Base-by-base conservation (phyloP, 1,284 basidiomycete species). In the Meira miltonrushii region DNA sequence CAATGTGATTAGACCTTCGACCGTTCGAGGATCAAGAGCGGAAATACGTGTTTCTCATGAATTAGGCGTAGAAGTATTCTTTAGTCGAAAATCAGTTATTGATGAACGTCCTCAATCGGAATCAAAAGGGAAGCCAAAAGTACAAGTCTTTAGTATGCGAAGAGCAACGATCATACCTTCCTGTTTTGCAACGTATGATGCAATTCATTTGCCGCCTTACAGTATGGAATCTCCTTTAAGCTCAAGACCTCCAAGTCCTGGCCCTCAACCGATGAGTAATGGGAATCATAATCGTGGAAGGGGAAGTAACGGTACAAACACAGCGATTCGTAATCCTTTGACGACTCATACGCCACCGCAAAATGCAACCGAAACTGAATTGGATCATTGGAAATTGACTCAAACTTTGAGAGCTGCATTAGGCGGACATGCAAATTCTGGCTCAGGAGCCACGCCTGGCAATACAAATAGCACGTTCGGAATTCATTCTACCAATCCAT, bases 71-170 rank as follows among this genome's bases (percentile, higher is more conserved):
- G 75, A 78, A 48, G 55, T 77, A 39, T 70, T 74, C 57, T 78
- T 78, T 61, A 76, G 72, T 13, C 69, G 74, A 53, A 54, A 60
- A 19, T 63, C 69, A 43, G 69, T 74, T 6, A 44, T 78, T 25
- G 74, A 77, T 37, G 61, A 59, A 7, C 60, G 74, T 6, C 62
- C 68, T 39, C 63, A 62, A 6, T 69, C 62, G 58, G 75, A 77
- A 13, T 62, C 62, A 58, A 69, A 55, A 23, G 74, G 74, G 15
- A 68, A 71, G 49, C 71, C 72, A 39, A 75, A 74, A 59, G 62
- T 77, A 37, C 74, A 78, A 52, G 74, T 78, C 19, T 78, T 78
- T 47, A 74, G 72, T 28, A 74, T 77, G 71, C 58, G 68, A 11
- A 62, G 71, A 48, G 59, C 64, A 25, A 70, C 69, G 15, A 57